Evolutionary conservation across 495 filamentous ascomycete species (phyloP), one percentile per base, ranked within the genome.

Genomic region (Penicillium daleae): DNA sequence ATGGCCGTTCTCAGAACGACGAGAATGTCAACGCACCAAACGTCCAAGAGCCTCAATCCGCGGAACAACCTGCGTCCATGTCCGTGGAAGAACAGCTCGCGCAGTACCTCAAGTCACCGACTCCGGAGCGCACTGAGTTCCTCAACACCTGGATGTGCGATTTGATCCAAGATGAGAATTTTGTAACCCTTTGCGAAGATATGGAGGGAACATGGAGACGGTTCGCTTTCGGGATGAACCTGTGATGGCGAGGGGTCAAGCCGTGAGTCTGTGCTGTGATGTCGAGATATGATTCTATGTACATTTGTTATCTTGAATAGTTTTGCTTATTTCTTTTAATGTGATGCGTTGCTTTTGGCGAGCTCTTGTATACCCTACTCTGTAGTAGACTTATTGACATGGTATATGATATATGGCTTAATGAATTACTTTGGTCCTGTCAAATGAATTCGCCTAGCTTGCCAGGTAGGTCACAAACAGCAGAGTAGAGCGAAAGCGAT

Each of bases 91-190:
- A 78, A 27, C 68, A 78, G 6, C 68, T 81, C 1, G 48, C 76
- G 1, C 27, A 42, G 27, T 83, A 75, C 49, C 57, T 74, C 0
- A 59, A 71, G 3, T 57, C 70, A 4, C 74, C 79, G 4, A 73
- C 76, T 0, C 44, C 66, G 13, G 77, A 80, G 48, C 72, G 80
- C 19, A 66, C 64, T 27, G 69, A 58, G 6, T 67, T 73, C 4
- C 61, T 85, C 19, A 72, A 81, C 29, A 74, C 74, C 12, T 77
- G 77, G 78, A 78, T 85, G 53, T 78, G 75, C 40, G 70, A 75
- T 27, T 72, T 78, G 49, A 60, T 83, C 3, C 66, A 80, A 32
- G 78, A 85, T 49, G 77, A 81, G 31, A 68, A 64, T 4, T 85
- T 85, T 40, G 56, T 75, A 27, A 63, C 71, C 40, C 67, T 85